These are phyloP conservation scores for Fusarium vanettenii DNA, from an alignment of 2,329 filamentous ascomycete species.

Conservation along the genomic window DNA sequence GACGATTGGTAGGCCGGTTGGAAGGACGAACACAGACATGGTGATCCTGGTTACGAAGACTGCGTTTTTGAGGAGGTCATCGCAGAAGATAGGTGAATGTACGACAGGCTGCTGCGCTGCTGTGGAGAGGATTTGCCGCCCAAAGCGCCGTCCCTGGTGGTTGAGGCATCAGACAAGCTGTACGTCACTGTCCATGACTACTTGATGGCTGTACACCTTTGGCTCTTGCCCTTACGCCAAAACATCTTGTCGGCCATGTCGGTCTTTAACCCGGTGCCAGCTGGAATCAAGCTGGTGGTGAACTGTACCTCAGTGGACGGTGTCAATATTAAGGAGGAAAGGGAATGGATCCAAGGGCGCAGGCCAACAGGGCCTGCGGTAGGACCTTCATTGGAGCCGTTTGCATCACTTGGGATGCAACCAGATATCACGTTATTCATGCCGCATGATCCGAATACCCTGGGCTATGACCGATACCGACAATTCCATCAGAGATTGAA, in stretches of 20 bases:
- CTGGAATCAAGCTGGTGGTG: not conserved
- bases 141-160: not conserved
- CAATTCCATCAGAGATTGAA: too few species aligned
- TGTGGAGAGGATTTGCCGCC: not conserved
- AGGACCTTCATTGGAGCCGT: too few species aligned
- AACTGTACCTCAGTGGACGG: not conserved
- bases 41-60: not conserved
- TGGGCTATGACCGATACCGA: too few species aligned
- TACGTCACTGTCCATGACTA: not conserved
- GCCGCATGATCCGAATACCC: too few species aligned
- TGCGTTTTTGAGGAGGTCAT: not conserved
- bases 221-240: not conserved
- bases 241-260: not conserved
- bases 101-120: not conserved
- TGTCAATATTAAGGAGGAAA: not conserved
- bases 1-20: not conserved
- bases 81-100: too few species aligned
- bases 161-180: not conserved
- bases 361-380: not conserved
- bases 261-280: not conserved
- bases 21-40: not conserved
- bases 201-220: not conserved
- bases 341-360: not conserved
- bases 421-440: too few species aligned
- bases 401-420: too few species aligned